Evolutionary conservation across 164 flowering plant genomes (phyloP), one percentile per base, ranked within the genome.

Genomic region (Berberis vulgaris): DNA sequence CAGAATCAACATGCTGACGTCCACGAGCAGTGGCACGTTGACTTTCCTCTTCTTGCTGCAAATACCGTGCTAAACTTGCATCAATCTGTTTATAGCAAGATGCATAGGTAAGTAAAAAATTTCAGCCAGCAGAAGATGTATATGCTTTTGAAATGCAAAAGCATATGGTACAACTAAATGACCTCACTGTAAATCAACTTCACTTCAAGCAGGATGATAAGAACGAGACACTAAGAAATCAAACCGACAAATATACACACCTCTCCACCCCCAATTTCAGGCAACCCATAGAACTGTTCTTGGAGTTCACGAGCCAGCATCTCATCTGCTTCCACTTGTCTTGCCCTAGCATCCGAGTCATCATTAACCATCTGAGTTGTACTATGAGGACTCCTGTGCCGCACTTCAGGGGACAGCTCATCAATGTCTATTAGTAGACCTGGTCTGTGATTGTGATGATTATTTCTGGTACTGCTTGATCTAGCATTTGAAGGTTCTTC

Each of bases 271-370:
- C 70, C 78, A 72, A 63, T 62, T 60, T 65, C 70, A 38, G 82
- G 79, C 53, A 43, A 46, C 67, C 86, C 99, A 62, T 79, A 79
- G 75, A 91, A 67, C 63, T 91, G 89, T 70, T 95, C 96, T 73
- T 95, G 97, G 26, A 95, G 96, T 74, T 86, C 88, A 69, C 82
- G 87, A 42, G 99, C 99, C 77, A 95, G 67, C 54, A 65, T 76
- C 72, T 89, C 97, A 80, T 95, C 99, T 59, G 85, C 93, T 75
- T 95, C 94, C 45, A 91, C 49, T 73, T 95, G 99, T 73, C 82
- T 75, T 13, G 84, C 85, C 74, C 78, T 81, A 61, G 68, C 82
- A 74, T 77, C 79, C 10, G 76, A 65, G 56, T 72, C 71, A 52
- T 69, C 77, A 66, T 69, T 52, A 65, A 56, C 63, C 2, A 43